Conservation (phyloP, 192 early-diverging fungal species). For the Coemansia sp. region DNA sequence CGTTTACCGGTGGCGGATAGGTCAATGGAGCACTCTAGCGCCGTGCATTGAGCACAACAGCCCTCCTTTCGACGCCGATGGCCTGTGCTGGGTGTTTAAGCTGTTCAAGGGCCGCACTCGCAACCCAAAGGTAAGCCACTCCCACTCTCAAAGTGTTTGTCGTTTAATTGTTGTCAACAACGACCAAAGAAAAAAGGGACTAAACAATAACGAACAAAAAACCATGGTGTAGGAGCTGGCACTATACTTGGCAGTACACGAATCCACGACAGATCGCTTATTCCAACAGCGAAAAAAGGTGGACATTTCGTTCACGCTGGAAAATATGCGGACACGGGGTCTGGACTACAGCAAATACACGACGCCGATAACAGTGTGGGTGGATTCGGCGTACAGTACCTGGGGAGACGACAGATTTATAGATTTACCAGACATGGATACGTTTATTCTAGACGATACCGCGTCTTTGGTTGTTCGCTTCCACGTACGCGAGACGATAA, state of each 20-base stretch:
- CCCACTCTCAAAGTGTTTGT: neutral
- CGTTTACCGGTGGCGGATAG: conserved; percentile 58
- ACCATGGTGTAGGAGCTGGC: conserved; percentile 26
- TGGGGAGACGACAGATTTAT: conserved; percentile 54
- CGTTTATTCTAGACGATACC: conserved; percentile 44
- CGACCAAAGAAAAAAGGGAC: neutral
- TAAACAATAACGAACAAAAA: neutral
- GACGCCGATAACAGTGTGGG: conserved; percentile 52
- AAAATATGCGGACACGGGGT: conserved; percentile 37
- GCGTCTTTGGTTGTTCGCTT: conserved; percentile 48
- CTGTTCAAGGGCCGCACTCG: conserved; percentile 54
- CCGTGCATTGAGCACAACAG: conserved; percentile 56
- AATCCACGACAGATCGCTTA: conserved; percentile 30
- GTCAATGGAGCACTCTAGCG: conserved; percentile 52
- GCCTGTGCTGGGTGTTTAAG: conserved; percentile 55
- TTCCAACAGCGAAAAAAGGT: conserved; percentile 37
- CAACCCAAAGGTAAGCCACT: conserved; percentile 30
- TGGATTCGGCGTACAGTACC: conserved; percentile 51
- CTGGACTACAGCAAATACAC: conserved; percentile 54
- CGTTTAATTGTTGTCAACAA: neutral
- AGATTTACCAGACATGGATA: conserved; percentile 28
- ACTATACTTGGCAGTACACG: conserved; percentile 47
- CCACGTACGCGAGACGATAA: conserved; percentile 48
- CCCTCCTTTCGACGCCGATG: conserved; percentile 51
- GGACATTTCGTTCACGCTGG: conserved; percentile 43